Percentiles rank a stretch among this genome's conserved stretches.
These are phyloP conservation scores for Vaccinium darrowii DNA, from an alignment of 148 eudicot species.

Conservation along the genomic window DNA sequence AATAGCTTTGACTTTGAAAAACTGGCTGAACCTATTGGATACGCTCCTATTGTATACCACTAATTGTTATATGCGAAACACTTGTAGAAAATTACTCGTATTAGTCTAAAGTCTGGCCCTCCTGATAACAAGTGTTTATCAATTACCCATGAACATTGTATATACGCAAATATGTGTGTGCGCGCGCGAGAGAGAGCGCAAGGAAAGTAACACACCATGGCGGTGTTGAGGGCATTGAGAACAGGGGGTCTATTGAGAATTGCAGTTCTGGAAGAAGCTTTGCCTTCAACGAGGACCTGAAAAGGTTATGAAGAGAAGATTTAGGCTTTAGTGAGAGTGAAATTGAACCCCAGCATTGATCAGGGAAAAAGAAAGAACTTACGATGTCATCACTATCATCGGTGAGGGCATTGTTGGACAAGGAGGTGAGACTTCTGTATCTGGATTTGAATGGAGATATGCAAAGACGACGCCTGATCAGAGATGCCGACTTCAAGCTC, in stretches of 20 bases:
- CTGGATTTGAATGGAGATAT: not conserved
- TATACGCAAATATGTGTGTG: not conserved
- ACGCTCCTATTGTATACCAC: not conserved
- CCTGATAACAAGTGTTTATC: not conserved
- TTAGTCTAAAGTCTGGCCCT: not conserved
- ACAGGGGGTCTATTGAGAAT: constrained; percentile 65
- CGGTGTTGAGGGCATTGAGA: constrained; percentile 62
- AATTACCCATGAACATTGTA: not conserved
- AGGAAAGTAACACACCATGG: constrained; percentile 40
- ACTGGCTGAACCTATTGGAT: not conserved
- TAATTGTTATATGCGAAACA: not conserved
- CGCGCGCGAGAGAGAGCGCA: not conserved
- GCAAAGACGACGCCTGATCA: constrained; percentile 23
- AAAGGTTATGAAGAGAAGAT: not conserved
- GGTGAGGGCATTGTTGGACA: constrained; percentile 14
- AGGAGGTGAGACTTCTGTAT: constrained; percentile 16
- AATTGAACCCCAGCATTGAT: not conserved
- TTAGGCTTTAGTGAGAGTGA: not conserved
- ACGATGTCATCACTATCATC: constrained; percentile 30
- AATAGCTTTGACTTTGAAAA: not conserved
- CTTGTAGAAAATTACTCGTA: not conserved
- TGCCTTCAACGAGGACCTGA: constrained; percentile 69
- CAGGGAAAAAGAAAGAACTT: not conserved
- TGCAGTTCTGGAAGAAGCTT: constrained; percentile 57
- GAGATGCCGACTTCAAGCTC: constrained; percentile 27